These are phyloP conservation scores for Leccinum aurantiacum DNA, from an alignment of 768 basidiomycete genomes.

Conservation along the genomic window DNA sequence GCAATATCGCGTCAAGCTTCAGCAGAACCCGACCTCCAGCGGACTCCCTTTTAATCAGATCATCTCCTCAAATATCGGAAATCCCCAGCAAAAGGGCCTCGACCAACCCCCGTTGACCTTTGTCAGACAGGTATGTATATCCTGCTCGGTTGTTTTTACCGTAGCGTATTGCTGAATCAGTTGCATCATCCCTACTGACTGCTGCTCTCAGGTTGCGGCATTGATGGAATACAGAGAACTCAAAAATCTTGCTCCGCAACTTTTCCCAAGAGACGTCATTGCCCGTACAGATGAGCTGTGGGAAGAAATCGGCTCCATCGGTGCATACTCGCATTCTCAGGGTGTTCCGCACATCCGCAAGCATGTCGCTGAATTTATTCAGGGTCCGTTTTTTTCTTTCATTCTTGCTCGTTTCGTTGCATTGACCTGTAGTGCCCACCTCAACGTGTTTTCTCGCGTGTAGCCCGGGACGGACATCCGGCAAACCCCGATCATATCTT, in stretches of 20 bases:
- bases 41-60: conserved; percentile 82
- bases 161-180: neutral
- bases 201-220: conserved; percentile 67
- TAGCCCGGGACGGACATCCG: conserved; percentile 89
- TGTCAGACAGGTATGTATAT: conserved; percentile 71
- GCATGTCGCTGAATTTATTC: conserved; percentile 87
- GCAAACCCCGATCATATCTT: conserved; percentile 84
- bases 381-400: conserved; percentile 48
- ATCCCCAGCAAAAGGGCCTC: conserved; percentile 94
- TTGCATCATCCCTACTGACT: conserved; percentile 2
- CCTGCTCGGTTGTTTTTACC: neutral
- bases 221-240: conserved; percentile 91
- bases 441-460: neutral
- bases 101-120: conserved; percentile 94
- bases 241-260: conserved; percentile 67
- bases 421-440: conserved; percentile 6
- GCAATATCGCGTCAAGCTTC: conserved; percentile 69
- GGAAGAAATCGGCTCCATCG: conserved; percentile 85
- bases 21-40: conserved; percentile 42
- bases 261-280: conserved; percentile 85
- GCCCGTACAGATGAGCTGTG: conserved; percentile 79
- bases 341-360: conserved; percentile 87
- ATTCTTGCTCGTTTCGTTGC: neutral
- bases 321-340: conserved; percentile 95
- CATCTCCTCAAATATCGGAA: conserved; percentile 96